Evolutionary conservation across 305 asterid genomes (phyloP).

Genomic region (Petunia hybrid): DNA sequence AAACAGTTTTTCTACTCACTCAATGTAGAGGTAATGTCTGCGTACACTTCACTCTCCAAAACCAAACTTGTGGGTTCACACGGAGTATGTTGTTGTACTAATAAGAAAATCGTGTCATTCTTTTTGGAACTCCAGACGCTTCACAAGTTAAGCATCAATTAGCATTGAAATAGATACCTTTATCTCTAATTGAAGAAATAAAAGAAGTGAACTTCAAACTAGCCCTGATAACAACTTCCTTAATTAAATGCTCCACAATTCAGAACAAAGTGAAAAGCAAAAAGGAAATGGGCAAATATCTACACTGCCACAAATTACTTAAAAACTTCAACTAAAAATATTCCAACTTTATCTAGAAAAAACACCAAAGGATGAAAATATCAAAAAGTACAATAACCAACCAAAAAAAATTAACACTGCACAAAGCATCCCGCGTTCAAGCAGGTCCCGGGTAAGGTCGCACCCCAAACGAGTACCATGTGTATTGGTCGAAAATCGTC

Average conservation of each 20-base stretch:
- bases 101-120: not conserved
- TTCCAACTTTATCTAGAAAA: not conserved
- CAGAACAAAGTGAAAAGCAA: conserved; percentile 4
- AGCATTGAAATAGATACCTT: conserved; percentile 23
- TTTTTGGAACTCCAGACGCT: not conserved
- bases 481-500: too few species aligned
- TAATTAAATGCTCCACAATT: not conserved
- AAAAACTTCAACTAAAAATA: not conserved
- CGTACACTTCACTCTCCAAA: too few species aligned
- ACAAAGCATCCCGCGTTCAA: too few species aligned
- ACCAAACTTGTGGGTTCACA: not conserved
- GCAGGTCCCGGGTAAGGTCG: too few species aligned
- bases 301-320: not conserved
- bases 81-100: too few species aligned
- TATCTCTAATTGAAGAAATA: conserved; percentile 28
- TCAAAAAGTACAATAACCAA: not conserved
- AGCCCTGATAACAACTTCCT: conserved; percentile 23
- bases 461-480: too few species aligned
- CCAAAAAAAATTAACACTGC: not conserved
- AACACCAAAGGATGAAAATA: not conserved
- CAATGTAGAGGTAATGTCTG: too few species aligned
- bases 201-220: conserved; percentile 15
- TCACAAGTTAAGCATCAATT: not conserved
- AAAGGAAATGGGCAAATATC: not conserved
- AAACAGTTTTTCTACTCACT: too few species aligned